Evolutionary conservation across 495 filamentous ascomycete species (phyloP), one percentile per base, ranked within the genome.

Genomic region (Margaritispora aquatica): DNA sequence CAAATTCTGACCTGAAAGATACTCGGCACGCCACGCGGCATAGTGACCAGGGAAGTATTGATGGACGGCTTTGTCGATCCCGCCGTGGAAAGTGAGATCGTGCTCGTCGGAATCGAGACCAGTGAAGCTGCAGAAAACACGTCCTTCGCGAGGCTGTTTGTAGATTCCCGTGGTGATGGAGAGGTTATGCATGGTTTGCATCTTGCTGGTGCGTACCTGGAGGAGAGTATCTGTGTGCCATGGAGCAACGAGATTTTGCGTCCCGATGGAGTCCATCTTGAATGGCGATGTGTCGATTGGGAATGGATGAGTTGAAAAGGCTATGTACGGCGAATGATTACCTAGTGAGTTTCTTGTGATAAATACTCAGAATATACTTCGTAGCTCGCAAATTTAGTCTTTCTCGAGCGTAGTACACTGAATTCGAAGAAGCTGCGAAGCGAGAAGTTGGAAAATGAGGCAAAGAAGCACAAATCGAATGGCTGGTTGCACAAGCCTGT

Each of bases 21-120:
- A 75, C 31, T 80, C 75, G 1, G 64, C 27, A 10, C 63, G 64
- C 78, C 80, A 83, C 9, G 48, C n/a, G 0, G 68, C 44, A 66
- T 85, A 85, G 66, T 83, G 81, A 0, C 74, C 63, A 17, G 73
- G 75, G 69, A 73, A 81, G 58, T 83, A 85, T 36, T 79, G 80
- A 55, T 82, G 79, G 26, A 85, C 70, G 1, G 82, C 81, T 64
- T 82, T 83, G 54, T 85, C 81, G 0, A 61, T 57, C 0, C 78
- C 79, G 34, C 80, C 79, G 58, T 84, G 82, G 46, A 78, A 79
- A 0, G 74, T 76, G 5, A 71, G 72, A 60, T 81, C 81, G 48
- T 84, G 81, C 64, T 84, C 81, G 58, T 84, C 82, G 54, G 70
- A 72, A 23, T 76, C 73, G 20, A 82, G 69, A 1, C 82, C 82